Percentiles rank a stretch among this genome's conserved stretches.
Evolutionary conservation across 2,329 filamentous ascomycete genomes (phyloP).

Genomic region (Pyricularia pennisetigena): DNA sequence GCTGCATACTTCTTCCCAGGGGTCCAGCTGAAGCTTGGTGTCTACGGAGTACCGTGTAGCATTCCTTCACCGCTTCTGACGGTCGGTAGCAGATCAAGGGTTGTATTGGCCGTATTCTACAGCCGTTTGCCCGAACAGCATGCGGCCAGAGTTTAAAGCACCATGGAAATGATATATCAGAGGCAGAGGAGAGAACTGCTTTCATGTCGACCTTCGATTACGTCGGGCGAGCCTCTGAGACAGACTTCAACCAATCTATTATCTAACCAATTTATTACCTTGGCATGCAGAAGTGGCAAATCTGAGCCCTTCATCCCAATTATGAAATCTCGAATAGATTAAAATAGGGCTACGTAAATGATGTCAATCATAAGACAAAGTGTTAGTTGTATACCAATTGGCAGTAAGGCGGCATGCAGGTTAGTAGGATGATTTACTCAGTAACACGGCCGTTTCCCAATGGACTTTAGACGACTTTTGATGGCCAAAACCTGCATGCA

Average conservation of each 20-base stretch:
- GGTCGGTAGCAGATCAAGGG: background rate
- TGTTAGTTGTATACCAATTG: background rate
- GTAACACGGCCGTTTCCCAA: background rate
- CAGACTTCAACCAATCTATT: background rate
- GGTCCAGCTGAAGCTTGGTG: background rate
- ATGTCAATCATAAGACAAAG: background rate
- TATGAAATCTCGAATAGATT: background rate
- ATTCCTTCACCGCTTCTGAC: background rate
- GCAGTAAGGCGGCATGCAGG: background rate
- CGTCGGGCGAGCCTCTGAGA: background rate
- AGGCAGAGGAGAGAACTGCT: background rate
- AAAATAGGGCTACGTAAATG: background rate
- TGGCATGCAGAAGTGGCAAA: background rate
- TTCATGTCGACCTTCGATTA: background rate
- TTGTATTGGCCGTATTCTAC: background rate
- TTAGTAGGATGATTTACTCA: background rate
- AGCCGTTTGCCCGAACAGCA: background rate
- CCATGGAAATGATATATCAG: background rate
- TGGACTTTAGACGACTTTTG: background rate
- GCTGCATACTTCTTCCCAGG: background rate
- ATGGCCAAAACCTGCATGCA: background rate
- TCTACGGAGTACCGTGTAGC: background rate
- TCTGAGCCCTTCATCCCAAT: background rate
- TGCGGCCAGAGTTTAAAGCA: background rate
- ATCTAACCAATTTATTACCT: background rate